Percentiles rank a stretch among this genome's conserved stretches.
Conservation (phyloP, 148 eudicot genomes). For the Selenicereus undatus region DNA sequence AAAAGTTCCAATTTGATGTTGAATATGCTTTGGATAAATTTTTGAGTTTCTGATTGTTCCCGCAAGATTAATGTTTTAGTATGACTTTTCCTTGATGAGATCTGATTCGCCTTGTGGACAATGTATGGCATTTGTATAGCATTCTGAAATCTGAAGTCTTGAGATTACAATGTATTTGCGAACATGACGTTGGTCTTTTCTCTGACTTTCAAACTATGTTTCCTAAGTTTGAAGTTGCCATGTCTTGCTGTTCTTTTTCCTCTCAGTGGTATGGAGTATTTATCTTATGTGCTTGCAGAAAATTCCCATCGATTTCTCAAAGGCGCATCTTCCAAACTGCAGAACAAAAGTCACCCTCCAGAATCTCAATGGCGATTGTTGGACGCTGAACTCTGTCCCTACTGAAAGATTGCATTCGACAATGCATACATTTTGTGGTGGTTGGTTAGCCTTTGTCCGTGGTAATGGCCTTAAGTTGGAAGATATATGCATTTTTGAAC, state of each 20-base stretch:
- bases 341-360: slow-evolving; percentile 57
- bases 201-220: background rate
- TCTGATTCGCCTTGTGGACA: background rate
- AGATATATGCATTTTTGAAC: slow-evolving; percentile 92
- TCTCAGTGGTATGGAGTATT: background rate
- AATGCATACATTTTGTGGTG: slow-evolving; percentile 74
- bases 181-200: background rate
- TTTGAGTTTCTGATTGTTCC: background rate
- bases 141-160: background rate
- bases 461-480: slow-evolving; percentile 69
- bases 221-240: background rate
- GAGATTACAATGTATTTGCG: background rate
- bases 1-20: background rate
- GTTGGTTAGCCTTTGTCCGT: slow-evolving; percentile 89
- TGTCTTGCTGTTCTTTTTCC: background rate
- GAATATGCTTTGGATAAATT: background rate
- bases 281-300: slow-evolving; percentile 44
- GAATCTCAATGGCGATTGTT: slow-evolving; percentile 66
- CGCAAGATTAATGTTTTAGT: background rate
- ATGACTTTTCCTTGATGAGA: background rate
- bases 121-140: background rate
- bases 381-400: slow-evolving; percentile 76
- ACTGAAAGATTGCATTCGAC: slow-evolving; percentile 41
- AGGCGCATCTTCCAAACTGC: slow-evolving; percentile 56
- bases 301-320: slow-evolving; percentile 67